Evolutionary conservation across 768 basidiomycete genomes (phyloP).

Genomic region (Tremella mesenterica): DNA sequence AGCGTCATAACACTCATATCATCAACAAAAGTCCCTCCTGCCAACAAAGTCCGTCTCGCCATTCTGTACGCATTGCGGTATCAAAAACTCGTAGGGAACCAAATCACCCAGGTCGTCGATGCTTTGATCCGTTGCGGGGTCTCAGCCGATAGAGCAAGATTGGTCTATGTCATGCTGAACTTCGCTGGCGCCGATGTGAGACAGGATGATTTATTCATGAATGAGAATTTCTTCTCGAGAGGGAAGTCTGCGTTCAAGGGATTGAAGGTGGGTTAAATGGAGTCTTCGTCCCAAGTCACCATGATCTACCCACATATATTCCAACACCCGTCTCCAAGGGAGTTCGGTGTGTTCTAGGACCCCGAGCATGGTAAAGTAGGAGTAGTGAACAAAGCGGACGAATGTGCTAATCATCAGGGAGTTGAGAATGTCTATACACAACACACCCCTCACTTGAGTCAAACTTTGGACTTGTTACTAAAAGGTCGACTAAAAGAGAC

Average conservation of each 20-base stretch:
- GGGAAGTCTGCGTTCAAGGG: conserved; percentile 93
- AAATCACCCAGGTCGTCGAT: conserved; percentile 57
- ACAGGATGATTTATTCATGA: conserved; percentile 94
- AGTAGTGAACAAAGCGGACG: too few species aligned
- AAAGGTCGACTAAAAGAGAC: conserved; percentile 77
- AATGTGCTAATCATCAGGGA: conserved; percentile 55
- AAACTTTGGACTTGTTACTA: conserved; percentile 81
- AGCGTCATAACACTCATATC: conserved; percentile 70
- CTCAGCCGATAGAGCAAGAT: conserved; percentile 49
- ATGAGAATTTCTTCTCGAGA: conserved; percentile 84
- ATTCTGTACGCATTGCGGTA: conserved; percentile 90
- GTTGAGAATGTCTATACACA: conserved; percentile 99
- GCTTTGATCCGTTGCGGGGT: conserved; percentile 45
- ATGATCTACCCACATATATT: too few species aligned
- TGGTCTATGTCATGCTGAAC: conserved; percentile 81
- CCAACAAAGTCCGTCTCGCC: conserved; percentile 80
- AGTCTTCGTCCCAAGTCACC: too few species aligned
- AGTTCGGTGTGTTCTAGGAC: too few species aligned
- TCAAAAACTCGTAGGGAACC: conserved; percentile 75
- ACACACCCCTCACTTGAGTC: conserved; percentile 82
- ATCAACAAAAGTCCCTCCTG: conserved; percentile 58
- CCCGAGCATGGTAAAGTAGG: too few species aligned
- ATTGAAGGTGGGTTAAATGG: conserved; percentile 57
- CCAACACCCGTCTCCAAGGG: too few species aligned
- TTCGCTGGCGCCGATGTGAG: conserved; percentile 91